Evolutionary conservation across 371 early-diverging fungal species (phyloP), one percentile per base, ranked within the genome.

Genomic region (Mucor mucedo): DNA sequence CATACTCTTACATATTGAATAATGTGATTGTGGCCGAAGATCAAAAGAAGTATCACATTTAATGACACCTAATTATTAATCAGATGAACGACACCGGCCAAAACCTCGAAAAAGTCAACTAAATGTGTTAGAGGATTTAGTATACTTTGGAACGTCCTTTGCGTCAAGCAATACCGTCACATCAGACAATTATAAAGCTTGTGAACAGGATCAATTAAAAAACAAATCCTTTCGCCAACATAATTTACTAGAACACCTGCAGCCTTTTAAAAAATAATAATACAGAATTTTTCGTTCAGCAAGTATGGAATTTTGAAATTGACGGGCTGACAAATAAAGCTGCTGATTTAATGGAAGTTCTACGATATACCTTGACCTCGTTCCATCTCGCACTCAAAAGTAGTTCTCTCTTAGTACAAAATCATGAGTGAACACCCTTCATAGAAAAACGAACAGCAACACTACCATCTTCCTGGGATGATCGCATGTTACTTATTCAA

Each of bases 251-350:
- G 41, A 41, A 41, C 41, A 41, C 41, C 41, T 41, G 41, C 41
- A 41, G 41, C 58, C 58, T 21, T 57, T 42, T 57, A 32, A 42
- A 57, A 57, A 57, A 47, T 57, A 42, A 47, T 28, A 57, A 57
- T 57, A 57, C 44, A n/a, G 58, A 57, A 57, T 57, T 42, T 33
- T 57, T 57, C 29, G 47, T 57, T 42, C 58, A 57, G 33, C 47
- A 47, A 47, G 27, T 57, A 57, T 57, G 33, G 47, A 57, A 45
- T 42, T 41, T 16, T 21, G 58, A 28, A 29, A 33, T 21, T 44
- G 58, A 57, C n/a, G 47, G 58, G 32, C 28, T 57, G 58, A 57
- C 45, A 45, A n/a, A 57, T 57, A 57, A 57, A 57, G 58, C 58
- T 28, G 40, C 41, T 60, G 60, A 41, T 60, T 60, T 60, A 21